Percentiles rank a stretch among this genome's conserved stretches.
phyloP scores from a whole-genome alignment of 2,329 filamentous ascomycete genomes.

The Aurifilum marmelostoma region DNA sequence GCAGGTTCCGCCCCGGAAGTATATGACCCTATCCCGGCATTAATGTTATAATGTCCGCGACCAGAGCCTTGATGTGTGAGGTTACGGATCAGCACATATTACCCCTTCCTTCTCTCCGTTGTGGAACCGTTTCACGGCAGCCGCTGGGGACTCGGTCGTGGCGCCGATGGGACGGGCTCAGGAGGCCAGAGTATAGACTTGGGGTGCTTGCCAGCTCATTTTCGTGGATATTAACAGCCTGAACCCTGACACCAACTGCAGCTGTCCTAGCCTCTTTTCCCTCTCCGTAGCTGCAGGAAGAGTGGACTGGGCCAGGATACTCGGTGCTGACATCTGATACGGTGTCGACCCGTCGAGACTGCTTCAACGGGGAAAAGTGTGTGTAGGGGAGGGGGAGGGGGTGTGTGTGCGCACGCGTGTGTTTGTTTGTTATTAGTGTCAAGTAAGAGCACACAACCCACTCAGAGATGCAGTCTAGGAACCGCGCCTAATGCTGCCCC shows the following conservation, averaged over 20 bases:
- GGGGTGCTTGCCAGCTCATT: conserved; percentile 6
- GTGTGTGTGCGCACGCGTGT: not conserved
- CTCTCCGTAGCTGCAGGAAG: not conserved
- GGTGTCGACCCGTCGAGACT: conserved; percentile 7
- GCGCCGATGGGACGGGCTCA: not conserved
- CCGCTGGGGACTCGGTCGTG: conserved; percentile 13
- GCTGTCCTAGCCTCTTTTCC: conserved; percentile 2
- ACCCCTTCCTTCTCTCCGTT: conserved; percentile 9
- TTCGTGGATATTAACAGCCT: not conserved
- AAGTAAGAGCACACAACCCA: conserved; percentile 13
- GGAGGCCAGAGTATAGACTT: not conserved
- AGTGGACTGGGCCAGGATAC: not conserved
- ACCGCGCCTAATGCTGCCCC: conserved; percentile 17
- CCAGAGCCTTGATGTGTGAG: conserved; percentile 8
- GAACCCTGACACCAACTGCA: not conserved
- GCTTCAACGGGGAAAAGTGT: not conserved
- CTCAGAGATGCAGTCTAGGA: conserved; percentile 19
- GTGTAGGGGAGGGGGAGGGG: too few relatives aligned
- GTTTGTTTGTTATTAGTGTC: conserved; percentile 14
- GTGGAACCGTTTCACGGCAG: conserved; percentile 21
- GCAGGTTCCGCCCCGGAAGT: conserved; percentile 18
- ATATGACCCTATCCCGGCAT: conserved; percentile 10
- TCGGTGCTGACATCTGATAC: not conserved
- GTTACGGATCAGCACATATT: conserved; percentile 3
- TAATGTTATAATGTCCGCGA: conserved; percentile 9